A percentile compares a stretch with the other conserved stretches of the same genome.
phyloP scores from a whole-genome alignment of 208 protist species.

The Leishmania turanica region DNA sequence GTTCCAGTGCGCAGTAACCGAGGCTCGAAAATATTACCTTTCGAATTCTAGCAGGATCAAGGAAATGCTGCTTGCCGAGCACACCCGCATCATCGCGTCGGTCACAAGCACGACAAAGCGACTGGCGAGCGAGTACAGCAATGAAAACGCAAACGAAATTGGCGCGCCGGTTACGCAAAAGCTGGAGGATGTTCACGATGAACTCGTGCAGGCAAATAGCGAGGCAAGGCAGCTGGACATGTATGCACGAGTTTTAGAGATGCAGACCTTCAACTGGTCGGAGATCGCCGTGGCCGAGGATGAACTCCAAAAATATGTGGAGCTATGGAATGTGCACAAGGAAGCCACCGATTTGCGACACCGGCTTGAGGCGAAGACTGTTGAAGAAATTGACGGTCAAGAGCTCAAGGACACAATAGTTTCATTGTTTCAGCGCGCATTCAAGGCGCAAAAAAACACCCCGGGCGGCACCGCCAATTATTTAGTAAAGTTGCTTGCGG shows the following conservation, averaged over 20 bases:
- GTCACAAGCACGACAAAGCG: constrained; percentile 35
- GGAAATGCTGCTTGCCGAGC: constrained; percentile 37
- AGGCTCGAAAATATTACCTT: constrained; percentile 43
- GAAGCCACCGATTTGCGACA: constrained; percentile 67
- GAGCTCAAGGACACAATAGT: constrained; percentile 70
- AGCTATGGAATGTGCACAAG: constrained; percentile 67
- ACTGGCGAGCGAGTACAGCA: constrained; percentile 41
- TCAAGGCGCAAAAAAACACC: constrained; percentile 67
- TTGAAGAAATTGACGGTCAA: constrained; percentile 69
- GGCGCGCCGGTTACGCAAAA: constrained; percentile 48
- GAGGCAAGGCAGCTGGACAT: constrained; percentile 59
- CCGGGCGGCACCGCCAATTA: constrained; percentile 62
- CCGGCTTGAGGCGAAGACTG: constrained; percentile 38
- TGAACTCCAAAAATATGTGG: constrained; percentile 69
- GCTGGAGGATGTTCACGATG: constrained; percentile 43
- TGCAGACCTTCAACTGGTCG: constrained; percentile 70
- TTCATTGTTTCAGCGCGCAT: constrained; percentile 62
- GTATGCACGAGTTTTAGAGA: constrained; percentile 69
- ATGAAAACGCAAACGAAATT: constrained; percentile 45
- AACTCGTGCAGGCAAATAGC: constrained; percentile 28
- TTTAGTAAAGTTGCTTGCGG: constrained; percentile 64
- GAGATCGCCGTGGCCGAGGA: constrained; percentile 67
- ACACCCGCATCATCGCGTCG: constrained; percentile 28
- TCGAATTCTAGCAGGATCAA: constrained; percentile 33
- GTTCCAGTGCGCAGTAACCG: constrained; percentile 39